phyloP scores from a whole-genome alignment of 2,329 filamentous ascomycete genomes.

The Ilyonectria destructans region DNA sequence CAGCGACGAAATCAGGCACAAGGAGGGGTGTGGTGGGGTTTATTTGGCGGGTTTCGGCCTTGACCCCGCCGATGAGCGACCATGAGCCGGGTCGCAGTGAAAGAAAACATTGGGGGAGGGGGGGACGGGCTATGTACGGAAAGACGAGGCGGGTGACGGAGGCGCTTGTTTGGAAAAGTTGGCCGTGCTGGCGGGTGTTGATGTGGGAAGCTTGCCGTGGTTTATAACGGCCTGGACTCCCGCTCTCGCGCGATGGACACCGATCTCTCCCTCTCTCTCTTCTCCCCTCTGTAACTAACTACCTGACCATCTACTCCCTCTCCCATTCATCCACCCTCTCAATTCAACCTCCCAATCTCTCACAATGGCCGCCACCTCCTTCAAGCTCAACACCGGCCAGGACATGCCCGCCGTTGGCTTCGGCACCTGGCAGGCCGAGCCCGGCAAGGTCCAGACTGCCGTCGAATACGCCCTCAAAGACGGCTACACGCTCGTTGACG shows the following conservation, averaged over 20 bases:
- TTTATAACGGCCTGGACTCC: constrained; percentile 35
- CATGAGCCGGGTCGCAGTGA: constrained; percentile 34
- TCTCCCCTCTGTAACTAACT: neutral
- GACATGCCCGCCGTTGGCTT: constrained; percentile 77
- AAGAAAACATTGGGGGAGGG: constrained; percentile 21
- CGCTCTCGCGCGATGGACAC: constrained; percentile 18
- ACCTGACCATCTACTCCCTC: constrained; percentile 11
- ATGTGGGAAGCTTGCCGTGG: constrained; percentile 11
- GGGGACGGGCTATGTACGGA: neutral
- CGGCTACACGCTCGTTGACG: constrained; percentile 77
- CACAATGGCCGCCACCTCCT: constrained; percentile 69
- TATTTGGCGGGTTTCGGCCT: constrained; percentile 24
- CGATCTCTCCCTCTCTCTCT: neutral
- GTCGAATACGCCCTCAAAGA: constrained; percentile 72
- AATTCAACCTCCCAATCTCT: neutral
- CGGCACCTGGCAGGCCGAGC: constrained; percentile 76
- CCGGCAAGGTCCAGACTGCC: constrained; percentile 72
- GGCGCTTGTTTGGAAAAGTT: constrained; percentile 1
- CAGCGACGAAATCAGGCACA: constrained; percentile 24
- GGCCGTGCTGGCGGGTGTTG: neutral
- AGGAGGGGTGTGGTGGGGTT: constrained; percentile 40
- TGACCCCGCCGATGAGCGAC: constrained; percentile 45
- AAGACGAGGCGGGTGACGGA: neutral
- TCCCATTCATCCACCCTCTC: neutral
- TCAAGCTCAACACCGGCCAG: constrained; percentile 76